These are phyloP conservation scores for Chloromonas sp. DNA, from an alignment of 163 green algal species.

Conservation along the genomic window DNA sequence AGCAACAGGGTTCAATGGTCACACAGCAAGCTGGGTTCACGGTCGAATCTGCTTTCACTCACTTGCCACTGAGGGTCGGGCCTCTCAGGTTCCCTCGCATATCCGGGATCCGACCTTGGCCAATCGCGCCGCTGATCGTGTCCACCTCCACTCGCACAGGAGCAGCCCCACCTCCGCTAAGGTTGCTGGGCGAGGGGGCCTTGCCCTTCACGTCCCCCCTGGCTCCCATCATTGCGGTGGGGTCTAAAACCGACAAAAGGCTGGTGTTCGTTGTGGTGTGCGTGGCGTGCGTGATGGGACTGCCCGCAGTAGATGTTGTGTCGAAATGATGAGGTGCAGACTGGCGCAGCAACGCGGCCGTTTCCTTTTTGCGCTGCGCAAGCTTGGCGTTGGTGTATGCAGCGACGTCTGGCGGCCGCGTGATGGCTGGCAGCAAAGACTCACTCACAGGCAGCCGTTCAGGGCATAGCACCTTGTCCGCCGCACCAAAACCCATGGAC, in stretches of 20 bases:
- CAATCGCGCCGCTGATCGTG: background rate
- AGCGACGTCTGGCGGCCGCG: slow-evolving; percentile 1
- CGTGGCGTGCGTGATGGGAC: background rate
- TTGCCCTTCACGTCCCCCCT: background rate
- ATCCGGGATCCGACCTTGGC: background rate
- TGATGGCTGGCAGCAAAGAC: slow-evolving; percentile 28
- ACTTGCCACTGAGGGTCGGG: too few relatives aligned
- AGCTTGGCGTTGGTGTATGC: slow-evolving; percentile 16
- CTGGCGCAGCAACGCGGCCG: background rate
- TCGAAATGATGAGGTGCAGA: background rate
- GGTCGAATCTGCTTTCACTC: too few relatives aligned
- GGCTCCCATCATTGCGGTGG: background rate
- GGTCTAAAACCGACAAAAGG: background rate
- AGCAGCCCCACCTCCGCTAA: background rate
- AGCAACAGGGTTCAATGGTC: too few relatives aligned
- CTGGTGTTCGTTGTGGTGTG: background rate
- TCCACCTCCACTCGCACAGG: background rate
- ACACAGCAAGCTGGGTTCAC: too few relatives aligned
- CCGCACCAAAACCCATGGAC: slow-evolving; percentile 23
- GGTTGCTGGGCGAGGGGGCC: background rate
- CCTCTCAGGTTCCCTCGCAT: background rate
- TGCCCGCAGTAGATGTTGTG: background rate
- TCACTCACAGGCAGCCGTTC: slow-evolving; percentile 27
- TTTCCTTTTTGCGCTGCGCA: background rate
- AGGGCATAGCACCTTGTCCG: slow-evolving; percentile 28